Evolutionary conservation across 179 eudicot genomes (phyloP).

Genomic region (Vitellaria paradoxa): DNA sequence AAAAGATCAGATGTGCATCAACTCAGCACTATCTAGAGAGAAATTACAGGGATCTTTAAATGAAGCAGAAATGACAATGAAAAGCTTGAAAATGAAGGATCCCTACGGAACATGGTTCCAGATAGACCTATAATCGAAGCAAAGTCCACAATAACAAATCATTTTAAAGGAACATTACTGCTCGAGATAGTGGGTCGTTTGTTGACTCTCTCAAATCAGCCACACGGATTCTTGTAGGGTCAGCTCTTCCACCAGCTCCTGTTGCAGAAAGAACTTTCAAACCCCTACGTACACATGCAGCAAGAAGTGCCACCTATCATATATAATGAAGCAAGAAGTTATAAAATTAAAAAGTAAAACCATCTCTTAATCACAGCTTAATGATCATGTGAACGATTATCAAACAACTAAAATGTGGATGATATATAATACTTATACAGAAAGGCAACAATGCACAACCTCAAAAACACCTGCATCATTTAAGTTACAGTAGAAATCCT

Average conservation of each 20-base stretch:
- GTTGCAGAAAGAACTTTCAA: constrained; percentile 92
- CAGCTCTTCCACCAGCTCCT: constrained; percentile 99
- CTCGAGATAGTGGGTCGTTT: constrained; percentile 92
- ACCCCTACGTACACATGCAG: constrained; percentile 94
- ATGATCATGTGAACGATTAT: background rate
- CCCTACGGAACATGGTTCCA: background rate
- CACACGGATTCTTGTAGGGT: constrained; percentile 96
- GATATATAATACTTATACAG: background rate
- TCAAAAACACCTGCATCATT: background rate
- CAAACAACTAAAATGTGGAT: background rate
- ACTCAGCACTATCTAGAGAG: background rate
- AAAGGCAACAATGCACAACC: background rate
- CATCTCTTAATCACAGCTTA: background rate
- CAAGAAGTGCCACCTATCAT: constrained; percentile 88
- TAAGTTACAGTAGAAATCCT: background rate
- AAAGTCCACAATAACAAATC: background rate
- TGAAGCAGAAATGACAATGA: background rate
- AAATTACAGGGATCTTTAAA: background rate
- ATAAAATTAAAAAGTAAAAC: constrained; percentile 6
- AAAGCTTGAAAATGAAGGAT: constrained; percentile 1
- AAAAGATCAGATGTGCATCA: background rate
- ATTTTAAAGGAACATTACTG: constrained; percentile 39
- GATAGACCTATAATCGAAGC: background rate
- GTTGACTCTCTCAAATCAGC: constrained; percentile 95
- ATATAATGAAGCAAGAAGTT: constrained; percentile 18